Evolutionary conservation across 2,329 filamentous ascomycete species (phyloP).

Genomic region (Beauveria bassiana): DNA sequence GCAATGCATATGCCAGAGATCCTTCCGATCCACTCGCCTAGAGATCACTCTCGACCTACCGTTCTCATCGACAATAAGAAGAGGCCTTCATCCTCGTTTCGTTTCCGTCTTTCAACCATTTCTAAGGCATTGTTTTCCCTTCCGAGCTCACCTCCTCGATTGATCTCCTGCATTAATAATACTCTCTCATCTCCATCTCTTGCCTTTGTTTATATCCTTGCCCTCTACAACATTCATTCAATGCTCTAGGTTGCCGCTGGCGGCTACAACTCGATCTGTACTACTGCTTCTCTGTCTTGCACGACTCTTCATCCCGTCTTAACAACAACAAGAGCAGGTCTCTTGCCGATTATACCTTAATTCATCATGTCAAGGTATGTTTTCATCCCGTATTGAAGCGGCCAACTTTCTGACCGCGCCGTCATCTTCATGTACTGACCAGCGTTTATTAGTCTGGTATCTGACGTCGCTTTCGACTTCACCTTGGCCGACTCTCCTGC

Average conservation of each 20-base stretch:
- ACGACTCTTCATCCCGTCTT: neutral
- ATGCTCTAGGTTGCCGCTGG: slow-evolving; percentile 9
- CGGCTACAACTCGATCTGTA: slow-evolving; percentile 1
- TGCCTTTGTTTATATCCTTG: neutral
- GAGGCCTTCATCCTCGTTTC: slow-evolving; percentile 18
- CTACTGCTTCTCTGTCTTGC: neutral
- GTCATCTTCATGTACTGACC: slow-evolving; percentile 16
- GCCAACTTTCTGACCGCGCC: neutral
- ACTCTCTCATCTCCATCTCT: neutral
- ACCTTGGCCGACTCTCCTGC: slow-evolving; percentile 36
- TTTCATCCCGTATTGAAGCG: neutral
- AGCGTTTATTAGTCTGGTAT: slow-evolving; percentile 47
- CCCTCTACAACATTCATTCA: neutral
- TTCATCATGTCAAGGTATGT: slow-evolving; percentile 29
- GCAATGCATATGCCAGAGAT: neutral
- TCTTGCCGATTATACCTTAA: slow-evolving; percentile 6
- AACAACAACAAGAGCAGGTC: slow-evolving; percentile 16
- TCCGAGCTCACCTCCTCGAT: slow-evolving; percentile 2
- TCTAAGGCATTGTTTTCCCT: slow-evolving; percentile 7
- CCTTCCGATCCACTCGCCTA: slow-evolving; percentile 5
- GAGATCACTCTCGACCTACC: slow-evolving; percentile 7
- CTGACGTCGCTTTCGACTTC: slow-evolving; percentile 55
- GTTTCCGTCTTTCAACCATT: slow-evolving; percentile 19
- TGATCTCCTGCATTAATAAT: neutral
- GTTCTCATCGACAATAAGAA: slow-evolving; percentile 21